Evolutionary conservation across 345 rosid species (phyloP).

Genomic region (Rubroshorea leprosula): DNA sequence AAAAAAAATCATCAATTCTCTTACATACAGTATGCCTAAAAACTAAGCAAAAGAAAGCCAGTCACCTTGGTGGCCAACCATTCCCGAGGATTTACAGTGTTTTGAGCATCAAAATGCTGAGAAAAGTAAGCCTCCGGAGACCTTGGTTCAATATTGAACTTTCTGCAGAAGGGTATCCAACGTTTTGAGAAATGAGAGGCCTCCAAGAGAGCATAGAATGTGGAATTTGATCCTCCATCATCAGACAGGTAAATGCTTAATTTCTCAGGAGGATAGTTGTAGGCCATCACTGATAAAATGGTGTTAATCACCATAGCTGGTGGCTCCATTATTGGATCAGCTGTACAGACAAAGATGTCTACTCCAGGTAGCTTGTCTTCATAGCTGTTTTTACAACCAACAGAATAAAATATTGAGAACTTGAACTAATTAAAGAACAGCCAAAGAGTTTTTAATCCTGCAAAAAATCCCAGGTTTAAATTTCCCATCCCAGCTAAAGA

Average conservation of each 20-base stretch:
- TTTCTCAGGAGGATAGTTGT: conserved; percentile 54
- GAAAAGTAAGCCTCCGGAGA: conserved; percentile 60
- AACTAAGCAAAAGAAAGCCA: not conserved
- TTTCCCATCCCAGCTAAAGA: too few relatives aligned
- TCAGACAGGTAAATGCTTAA: conserved; percentile 60
- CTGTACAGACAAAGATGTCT: conserved; percentile 72
- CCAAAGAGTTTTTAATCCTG: too few relatives aligned
- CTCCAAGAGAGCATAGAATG: conserved; percentile 53
- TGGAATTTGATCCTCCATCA: conserved; percentile 55
- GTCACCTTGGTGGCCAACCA: conserved; percentile 17
- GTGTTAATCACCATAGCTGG: conserved; percentile 67
- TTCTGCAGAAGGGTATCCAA: conserved; percentile 66
- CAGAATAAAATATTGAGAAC: too few relatives aligned
- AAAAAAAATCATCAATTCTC: not conserved
- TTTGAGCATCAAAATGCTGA: not conserved
- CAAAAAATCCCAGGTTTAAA: too few relatives aligned
- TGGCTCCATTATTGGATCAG: conserved; percentile 69
- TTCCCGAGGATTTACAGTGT: conserved; percentile 10
- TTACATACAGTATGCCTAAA: too few relatives aligned
- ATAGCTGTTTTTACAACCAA: not conserved
- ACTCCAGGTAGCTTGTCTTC: conserved; percentile 41
- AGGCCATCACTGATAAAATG: conserved; percentile 50
- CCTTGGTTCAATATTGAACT: conserved; percentile 46
- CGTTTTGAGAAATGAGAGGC: conserved; percentile 41
- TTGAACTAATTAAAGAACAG: too few relatives aligned